These are phyloP conservation scores for Mycosarcoma mackinlayi DNA, from an alignment of 1,284 basidiomycete species.

Conservation along the genomic window DNA sequence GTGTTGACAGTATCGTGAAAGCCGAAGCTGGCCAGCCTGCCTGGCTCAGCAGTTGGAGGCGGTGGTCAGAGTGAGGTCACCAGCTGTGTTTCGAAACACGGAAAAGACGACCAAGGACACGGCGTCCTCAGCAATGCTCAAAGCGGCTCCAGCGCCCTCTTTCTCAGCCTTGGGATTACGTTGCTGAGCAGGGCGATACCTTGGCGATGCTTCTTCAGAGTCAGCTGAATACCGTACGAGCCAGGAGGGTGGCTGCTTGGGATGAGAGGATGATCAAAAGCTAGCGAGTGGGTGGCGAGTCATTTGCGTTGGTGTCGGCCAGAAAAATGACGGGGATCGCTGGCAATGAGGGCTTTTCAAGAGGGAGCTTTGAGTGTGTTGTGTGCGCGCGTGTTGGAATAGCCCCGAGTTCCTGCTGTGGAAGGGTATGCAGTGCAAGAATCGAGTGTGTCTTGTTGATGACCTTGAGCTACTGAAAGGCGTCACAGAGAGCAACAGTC, in stretches of 20 bases:
- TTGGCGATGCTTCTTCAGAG: background rate
- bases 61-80: background rate
- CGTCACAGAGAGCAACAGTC: background rate
- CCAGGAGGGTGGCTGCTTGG: background rate
- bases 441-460: too few species aligned
- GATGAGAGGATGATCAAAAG: conserved; percentile 4
- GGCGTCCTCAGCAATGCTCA: too few species aligned
- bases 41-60: conserved; percentile 33
- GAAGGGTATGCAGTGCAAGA: background rate
- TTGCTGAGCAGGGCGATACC: background rate
- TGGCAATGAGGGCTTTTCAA: background rate
- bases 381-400: background rate
- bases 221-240: background rate
- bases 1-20: conserved; percentile 32
- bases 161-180: background rate
- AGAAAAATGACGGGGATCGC: background rate
- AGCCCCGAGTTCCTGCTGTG: background rate
- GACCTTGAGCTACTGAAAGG: too few species aligned
- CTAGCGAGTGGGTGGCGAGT: conserved; percentile 1
- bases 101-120: too few species aligned
- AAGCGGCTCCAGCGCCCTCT: too few species aligned
- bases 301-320: conserved; percentile 15
- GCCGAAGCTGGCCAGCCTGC: conserved; percentile 34
- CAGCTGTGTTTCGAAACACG: background rate
- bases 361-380: background rate